Evolutionary conservation across 371 early-diverging fungal species (phyloP), one percentile per base, ranked within the genome.

Genomic region (Zychaea mexicana): DNA sequence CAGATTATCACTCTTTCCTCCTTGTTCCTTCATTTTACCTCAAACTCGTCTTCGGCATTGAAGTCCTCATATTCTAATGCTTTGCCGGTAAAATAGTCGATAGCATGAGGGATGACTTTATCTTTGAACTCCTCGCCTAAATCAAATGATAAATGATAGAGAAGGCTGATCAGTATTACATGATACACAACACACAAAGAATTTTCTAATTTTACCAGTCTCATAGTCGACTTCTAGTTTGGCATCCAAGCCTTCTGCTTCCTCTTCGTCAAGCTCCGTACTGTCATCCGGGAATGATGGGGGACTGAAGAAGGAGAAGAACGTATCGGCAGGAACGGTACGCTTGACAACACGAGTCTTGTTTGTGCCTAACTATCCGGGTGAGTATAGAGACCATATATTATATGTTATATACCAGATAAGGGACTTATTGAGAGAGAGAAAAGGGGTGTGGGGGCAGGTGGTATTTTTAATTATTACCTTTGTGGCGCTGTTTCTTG

Each of bases 21-120:
- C 45, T 45, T 17, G 4, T 15, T 12, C 17, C 33, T 46, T 28
- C 56, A 39, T 24, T 15, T 42, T 49, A 49, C 49, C 49, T 49
- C 49, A 5, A 33, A 38, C 3, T 8, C 65, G 55, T 73, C 93
- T 52, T 88, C 91, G 52, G 87, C 85, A 13, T 76, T 83, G 55
- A 85, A 79, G 61, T 89, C 92, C 66, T 88, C 90, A 73, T 88
- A 90, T 62, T 89, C 87, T 42, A 96, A 85, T 49, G 98, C 98
- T 81, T 93, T 92, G 70, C 99, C 99, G 19, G 98, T 98, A 85
- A 97, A 98, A 93, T 96, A 98, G 79, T 96, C 94, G 60, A 98
- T 81, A 63, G 99, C 99, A 70, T 90, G 89, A 62, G 99, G 97
- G 61, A 98, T 89, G 63, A 98, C 76, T 76, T 92, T 93, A 62